Base-by-base conservation (phyloP, 2,329 filamentous ascomycete genomes). In the Alternaria sp. region DNA sequence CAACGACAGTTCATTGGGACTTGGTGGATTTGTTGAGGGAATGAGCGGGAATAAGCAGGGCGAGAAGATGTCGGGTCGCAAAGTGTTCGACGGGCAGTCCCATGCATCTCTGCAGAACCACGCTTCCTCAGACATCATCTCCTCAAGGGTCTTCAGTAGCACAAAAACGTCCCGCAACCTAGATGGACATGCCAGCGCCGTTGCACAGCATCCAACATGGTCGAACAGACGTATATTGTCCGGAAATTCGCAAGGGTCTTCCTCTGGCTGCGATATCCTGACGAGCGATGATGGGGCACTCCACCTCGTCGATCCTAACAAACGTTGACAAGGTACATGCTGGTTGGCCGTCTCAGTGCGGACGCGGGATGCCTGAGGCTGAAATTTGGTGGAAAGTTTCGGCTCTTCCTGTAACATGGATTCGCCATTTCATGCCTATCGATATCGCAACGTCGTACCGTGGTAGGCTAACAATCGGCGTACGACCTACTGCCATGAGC, bases 71-170 rank as follows among this genome's bases (percentile, higher is more conserved):
- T 44, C 57, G 43, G 59, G 67, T 47, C 41, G 44, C 50, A 68
- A 64, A 57, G 64, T 56, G 43, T 68, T 67, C 58, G 69, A 67
- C 57, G 61, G 66, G 58, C 51, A 55, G 37, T 68, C 63, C 69
- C 70, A 71, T 57, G 69, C 66, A 15, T 73, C 67, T 58, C 59
- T 75, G 47, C 63, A 65, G 47, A 73, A 75, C 68, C 71, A 75
- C 63, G 67, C 65, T 66, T 75, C 70, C 56, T 65, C 45, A 55
- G 63, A 61, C 58, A 51, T 55, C 23, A 53, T 51, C 21, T 55
- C 54, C 26, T 60, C 59, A 44, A 51, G 54, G 47, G 57, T 65
- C 54, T 65, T 54, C 46, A 62, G 63, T 68, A 57, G 62, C 44
- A 62, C 66, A 60, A 64, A 55, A 69, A 70, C 63, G 68, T 70